Conservation (phyloP, 139 green algal species). For the Penium margaritaceum region DNA sequence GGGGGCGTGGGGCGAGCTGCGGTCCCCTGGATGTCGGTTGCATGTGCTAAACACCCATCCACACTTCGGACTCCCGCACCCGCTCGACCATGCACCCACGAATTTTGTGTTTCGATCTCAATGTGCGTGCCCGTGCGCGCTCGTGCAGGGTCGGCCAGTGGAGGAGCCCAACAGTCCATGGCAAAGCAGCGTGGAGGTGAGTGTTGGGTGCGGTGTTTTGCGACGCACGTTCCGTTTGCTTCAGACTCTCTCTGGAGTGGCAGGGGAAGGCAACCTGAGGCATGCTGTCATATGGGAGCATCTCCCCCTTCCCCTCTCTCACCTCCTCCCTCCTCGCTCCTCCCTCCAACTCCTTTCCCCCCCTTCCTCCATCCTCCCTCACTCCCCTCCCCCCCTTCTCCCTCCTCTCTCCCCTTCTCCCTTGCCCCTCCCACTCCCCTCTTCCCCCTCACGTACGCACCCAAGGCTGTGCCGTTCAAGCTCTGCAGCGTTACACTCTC, state of each 20-base stretch:
- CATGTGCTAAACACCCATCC: too few species aligned
- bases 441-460: background rate
- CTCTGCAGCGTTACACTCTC: background rate
- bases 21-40: too few species aligned
- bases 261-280: too few species aligned
- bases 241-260: background rate
- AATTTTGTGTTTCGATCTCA: too few species aligned
- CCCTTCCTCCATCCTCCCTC: background rate
- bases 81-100: too few species aligned
- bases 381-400: background rate
- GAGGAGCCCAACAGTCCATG: constrained; percentile 69
- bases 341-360: background rate
- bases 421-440: background rate
- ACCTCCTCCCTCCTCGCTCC: background rate
- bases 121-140: too few species aligned
- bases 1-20: too few species aligned
- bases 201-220: too few species aligned
- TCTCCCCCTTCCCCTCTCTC: background rate
- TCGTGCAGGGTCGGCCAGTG: constrained; percentile 56
- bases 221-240: background rate
- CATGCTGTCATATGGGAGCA: too few species aligned
- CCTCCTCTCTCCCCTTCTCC: background rate
- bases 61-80: too few species aligned
- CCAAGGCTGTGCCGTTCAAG: too few species aligned
- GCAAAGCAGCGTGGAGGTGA: constrained; percentile 54